Evolutionary conservation across 2,329 filamentous ascomycete species (phyloP), one percentile per base, ranked within the genome.

Genomic region (Lizonia empirigonia): DNA sequence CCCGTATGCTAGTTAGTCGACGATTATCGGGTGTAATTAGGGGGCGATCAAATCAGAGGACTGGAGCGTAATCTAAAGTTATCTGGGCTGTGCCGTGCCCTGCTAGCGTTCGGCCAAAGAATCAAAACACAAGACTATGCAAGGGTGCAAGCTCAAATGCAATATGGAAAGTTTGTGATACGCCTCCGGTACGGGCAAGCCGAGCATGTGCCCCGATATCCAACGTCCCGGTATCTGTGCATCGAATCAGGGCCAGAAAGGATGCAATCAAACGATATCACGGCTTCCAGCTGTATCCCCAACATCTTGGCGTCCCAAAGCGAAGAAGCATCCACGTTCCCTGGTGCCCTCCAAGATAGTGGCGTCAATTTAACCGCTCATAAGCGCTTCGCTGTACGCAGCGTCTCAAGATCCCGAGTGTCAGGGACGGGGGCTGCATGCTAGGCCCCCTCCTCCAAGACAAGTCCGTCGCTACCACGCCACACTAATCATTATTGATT

Each of bases 331-430:
- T 23, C 29, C 33, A 29, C 24, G 8, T 37, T 18, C 16, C 13
- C 40, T 42, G 22, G 27, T 19, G 7, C 19, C 33, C n/a, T 29
- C 13, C 6, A 30, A 44, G 49, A 51, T 42, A 52, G 49, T 52
- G 38, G 49, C 49, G 42, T 19, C 18, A 29, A 7, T 10, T 52
- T 32, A 47, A 34, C 49, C 49, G 49, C 37, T 47, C 49, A 7
- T 52, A 52, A 52, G 49, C 49, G 49, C 49, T 44, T 16, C 38
- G 36, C 37, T 29, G 42, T 37, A 52, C 37, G 49, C 42, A 52
- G 32, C 12, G 36, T 33, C 13, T 22, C 18, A 30, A 27, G 24
- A n/a, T 40, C 27, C 49, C 41, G 37, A 33, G 15, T 26, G 22
- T 29, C 32, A 27, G 36, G 36, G 9, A 40, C 35, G 36, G 26